Conservation (phyloP, 805 yeast genomes). For the Hanseniaspora lachancei region DNA sequence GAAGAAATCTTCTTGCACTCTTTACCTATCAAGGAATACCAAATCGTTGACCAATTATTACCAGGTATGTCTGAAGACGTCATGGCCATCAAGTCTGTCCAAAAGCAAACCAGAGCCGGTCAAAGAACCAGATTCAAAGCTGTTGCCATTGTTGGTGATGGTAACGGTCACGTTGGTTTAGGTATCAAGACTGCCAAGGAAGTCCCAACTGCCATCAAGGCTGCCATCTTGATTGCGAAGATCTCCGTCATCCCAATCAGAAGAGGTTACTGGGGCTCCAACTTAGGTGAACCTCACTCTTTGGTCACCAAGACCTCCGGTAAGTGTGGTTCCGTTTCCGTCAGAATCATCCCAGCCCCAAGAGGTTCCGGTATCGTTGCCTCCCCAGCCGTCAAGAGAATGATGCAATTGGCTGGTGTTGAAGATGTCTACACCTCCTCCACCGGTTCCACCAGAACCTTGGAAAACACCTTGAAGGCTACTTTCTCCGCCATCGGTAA, state of each 20-base stretch:
- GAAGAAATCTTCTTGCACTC: constrained; percentile 99
- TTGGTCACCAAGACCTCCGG: constrained; percentile 96
- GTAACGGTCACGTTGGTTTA: constrained; percentile 99
- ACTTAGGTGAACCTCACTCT: constrained; percentile 99
- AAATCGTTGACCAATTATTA: constrained; percentile 90
- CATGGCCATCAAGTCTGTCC: constrained; percentile 99
- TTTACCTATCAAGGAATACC: constrained; percentile 98
- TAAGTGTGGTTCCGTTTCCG: constrained; percentile 99
- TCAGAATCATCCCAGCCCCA: constrained; percentile 99
- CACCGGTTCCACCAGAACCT: constrained; percentile 97
- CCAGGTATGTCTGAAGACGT: constrained; percentile 96
- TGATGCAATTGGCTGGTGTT: constrained; percentile 98
- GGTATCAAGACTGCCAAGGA: constrained; percentile 99
- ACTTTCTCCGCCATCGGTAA: constrained; percentile 98
- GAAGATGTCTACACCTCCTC: constrained; percentile 99
- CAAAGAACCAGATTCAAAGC: constrained; percentile 99
- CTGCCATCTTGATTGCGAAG: constrained; percentile 98
- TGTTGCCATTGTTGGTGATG: constrained; percentile 98
- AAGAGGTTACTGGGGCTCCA: constrained; percentile 99
- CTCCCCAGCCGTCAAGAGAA: constrained; percentile 98
- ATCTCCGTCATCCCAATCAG: constrained; percentile 97
- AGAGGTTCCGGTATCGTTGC: constrained; percentile 99
- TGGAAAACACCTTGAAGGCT: constrained; percentile 99
- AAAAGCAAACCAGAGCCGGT: constrained; percentile 99
- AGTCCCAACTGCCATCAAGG: constrained; percentile 99